Evolutionary conservation across 2,329 filamentous ascomycete genomes (phyloP).

Genomic region (Fusarium sp.): DNA sequence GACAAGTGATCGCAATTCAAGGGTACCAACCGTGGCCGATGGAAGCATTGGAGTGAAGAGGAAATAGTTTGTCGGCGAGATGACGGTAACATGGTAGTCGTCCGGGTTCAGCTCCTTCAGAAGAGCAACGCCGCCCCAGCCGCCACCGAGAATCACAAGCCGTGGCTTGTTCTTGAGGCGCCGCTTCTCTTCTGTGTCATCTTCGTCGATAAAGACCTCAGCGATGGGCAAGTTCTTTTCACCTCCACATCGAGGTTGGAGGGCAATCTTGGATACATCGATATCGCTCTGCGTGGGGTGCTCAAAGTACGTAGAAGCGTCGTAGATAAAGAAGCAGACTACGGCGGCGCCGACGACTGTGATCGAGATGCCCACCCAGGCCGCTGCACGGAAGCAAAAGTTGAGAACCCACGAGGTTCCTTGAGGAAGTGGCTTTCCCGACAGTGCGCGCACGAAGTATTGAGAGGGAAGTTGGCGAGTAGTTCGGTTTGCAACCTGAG

Average conservation of each 20-base stretch:
- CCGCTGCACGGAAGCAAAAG: constrained; percentile 76
- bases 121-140: constrained; percentile 94
- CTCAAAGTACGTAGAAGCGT: constrained; percentile 89
- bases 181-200: constrained; percentile 78
- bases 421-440: constrained; percentile 65
- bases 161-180: constrained; percentile 88
- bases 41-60: constrained; percentile 98
- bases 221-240: constrained; percentile 96
- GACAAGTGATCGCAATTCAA: constrained; percentile 90
- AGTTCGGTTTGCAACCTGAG: constrained; percentile 9
- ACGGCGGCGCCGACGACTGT: constrained; percentile 76
- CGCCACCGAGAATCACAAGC: constrained; percentile 91
- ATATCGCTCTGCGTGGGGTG: constrained; percentile 76
- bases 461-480: constrained; percentile 34
- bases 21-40: constrained; percentile 93
- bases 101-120: constrained; percentile 90
- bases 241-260: constrained; percentile 84
- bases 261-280: constrained; percentile 83
- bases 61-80: constrained; percentile 96
- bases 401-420: constrained; percentile 61
- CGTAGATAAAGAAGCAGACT: constrained; percentile 90
- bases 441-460: constrained; percentile 56
- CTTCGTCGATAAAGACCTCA: constrained; percentile 88
- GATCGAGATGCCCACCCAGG: constrained; percentile 76
- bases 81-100: constrained; percentile 95